Evolutionary conservation across 495 filamentous ascomycete species (phyloP).

Genomic region (Pyrenopolyporus hunteri): DNA sequence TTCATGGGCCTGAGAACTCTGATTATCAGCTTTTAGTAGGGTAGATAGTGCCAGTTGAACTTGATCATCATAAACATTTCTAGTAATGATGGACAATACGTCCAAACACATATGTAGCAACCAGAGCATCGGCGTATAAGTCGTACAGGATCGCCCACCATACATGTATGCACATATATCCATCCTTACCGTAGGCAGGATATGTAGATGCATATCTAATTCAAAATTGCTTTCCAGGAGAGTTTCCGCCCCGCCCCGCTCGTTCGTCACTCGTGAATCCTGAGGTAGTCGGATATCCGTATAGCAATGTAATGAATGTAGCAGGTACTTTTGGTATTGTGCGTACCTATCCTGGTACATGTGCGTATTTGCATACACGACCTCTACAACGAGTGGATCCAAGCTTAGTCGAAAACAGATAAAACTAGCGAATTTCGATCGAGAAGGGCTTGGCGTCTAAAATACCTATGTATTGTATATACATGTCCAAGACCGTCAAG

Average conservation of each 20-base stretch:
- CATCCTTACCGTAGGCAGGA: background rate
- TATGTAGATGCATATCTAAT: background rate
- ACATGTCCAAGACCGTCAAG: conserved; percentile 9
- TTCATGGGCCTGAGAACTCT: too few species aligned
- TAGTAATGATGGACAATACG: background rate
- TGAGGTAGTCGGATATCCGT: background rate
- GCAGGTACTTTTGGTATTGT: conserved; percentile 1
- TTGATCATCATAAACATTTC: background rate
- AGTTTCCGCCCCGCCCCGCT: conserved; percentile 30
- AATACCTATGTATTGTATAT: too few species aligned
- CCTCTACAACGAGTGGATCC: background rate
- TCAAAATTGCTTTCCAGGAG: background rate
- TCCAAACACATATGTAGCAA: too few species aligned
- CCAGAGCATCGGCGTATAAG: too few species aligned
- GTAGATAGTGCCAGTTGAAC: background rate
- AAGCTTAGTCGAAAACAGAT: conserved; percentile 18
- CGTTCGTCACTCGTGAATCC: background rate
- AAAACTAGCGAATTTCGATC: conserved; percentile 27
- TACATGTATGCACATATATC: too few species aligned
- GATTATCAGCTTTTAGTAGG: too few species aligned
- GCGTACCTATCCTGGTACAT: too few species aligned
- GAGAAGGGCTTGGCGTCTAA: conserved; percentile 16
- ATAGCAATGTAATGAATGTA: background rate
- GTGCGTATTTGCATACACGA: background rate
- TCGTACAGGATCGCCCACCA: background rate